A percentile compares a stretch with the other conserved stretches of the same genome.
Evolutionary conservation across 176 grass and related monocot genomes (phyloP).

Genomic region (Neostapfia colusana): DNA sequence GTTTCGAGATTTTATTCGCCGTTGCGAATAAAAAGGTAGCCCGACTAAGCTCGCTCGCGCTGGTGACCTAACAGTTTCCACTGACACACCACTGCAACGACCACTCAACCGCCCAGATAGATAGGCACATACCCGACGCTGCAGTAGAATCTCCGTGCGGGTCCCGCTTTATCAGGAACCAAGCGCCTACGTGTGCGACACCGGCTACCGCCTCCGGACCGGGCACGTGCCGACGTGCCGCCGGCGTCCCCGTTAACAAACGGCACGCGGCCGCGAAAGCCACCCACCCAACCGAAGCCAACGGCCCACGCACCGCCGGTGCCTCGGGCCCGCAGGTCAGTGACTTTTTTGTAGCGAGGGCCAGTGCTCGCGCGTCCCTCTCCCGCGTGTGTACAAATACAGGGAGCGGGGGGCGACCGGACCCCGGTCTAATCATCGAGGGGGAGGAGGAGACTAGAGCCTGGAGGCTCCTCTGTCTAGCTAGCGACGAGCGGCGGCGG

Average conservation of each 20-base stretch:
- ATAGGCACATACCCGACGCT: constrained; percentile 24
- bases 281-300: neutral
- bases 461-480: neutral
- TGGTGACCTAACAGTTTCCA: constrained; percentile 40
- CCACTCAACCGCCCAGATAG: constrained; percentile 48
- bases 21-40: neutral
- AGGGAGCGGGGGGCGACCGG: neutral
- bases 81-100: constrained; percentile 28
- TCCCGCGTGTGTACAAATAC: constrained; percentile 33
- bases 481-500: neutral
- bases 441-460: neutral
- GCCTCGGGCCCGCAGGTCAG: neutral
- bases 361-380: neutral
- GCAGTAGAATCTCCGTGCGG: neutral
- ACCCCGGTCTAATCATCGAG: constrained; percentile 21
- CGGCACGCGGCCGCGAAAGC: neutral
- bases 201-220: constrained; percentile 37
- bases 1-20: neutral
- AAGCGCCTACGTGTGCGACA: constrained; percentile 27
- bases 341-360: fast-evolving
- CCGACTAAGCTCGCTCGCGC: neutral
- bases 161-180: constrained; percentile 37
- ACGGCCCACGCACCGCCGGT: neutral
- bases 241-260: constrained; percentile 13
- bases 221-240: constrained; percentile 44